Conservation (phyloP, 768 basidiomycete species). For the Suillus bovinus region DNA sequence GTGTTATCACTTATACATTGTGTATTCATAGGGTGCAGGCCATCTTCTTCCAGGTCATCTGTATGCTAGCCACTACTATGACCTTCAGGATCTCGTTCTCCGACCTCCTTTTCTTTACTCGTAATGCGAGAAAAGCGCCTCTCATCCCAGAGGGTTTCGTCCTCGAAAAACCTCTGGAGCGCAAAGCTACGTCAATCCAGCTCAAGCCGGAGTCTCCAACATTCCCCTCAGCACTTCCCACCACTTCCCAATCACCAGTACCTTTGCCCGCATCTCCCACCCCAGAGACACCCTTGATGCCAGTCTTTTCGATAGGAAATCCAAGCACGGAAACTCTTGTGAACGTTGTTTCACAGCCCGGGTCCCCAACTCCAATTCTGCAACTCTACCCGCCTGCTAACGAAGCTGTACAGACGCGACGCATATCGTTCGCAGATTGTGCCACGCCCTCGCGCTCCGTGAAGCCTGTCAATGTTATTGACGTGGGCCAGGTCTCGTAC, state of each 20-base stretch:
- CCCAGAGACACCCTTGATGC: not conserved
- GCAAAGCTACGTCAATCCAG: not conserved
- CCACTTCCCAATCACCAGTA: not conserved
- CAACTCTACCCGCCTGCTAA: not conserved
- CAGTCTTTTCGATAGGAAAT: not conserved
- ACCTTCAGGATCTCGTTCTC: not conserved
- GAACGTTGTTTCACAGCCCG: not conserved
- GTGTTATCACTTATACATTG: not conserved
- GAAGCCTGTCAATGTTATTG: not conserved
- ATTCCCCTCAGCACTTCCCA: not conserved
- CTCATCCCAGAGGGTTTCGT: conserved; percentile 6
- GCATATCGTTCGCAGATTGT: not conserved
- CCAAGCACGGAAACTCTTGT: not conserved
- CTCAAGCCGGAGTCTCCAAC: not conserved
- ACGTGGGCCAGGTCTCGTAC: conserved; percentile 1
- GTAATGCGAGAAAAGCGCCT: not conserved
- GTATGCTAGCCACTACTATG: not conserved
- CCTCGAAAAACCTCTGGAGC: not conserved
- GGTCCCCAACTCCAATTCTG: not conserved
- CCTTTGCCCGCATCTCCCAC: not conserved
- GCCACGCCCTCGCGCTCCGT: not conserved
- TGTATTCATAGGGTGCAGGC: not conserved
- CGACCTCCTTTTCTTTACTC: not conserved
- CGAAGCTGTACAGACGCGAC: not conserved
- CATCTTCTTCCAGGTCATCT: not conserved